Conservation (phyloP, 2,329 filamentous ascomycete species). For the Westerdykella aurantiaca region DNA sequence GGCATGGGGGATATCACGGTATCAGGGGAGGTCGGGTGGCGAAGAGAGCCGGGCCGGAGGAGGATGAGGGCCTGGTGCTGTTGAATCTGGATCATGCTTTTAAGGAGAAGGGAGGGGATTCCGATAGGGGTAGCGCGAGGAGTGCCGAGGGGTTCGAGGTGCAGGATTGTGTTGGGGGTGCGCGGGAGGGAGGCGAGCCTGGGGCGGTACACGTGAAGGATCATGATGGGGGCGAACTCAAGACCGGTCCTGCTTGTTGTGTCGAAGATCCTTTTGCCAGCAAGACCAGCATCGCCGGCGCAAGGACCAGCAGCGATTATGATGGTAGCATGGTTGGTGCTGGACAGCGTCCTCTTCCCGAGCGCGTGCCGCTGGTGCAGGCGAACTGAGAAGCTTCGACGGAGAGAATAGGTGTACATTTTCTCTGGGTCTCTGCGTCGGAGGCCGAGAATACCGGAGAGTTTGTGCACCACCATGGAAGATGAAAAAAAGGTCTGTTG, state of each 20-base stretch:
- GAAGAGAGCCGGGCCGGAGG: background rate
- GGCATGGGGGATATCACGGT: conserved; percentile 10
- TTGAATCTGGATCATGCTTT: conserved; percentile 17
- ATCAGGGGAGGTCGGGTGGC: conserved; percentile 3
- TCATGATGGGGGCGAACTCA: too few species aligned
- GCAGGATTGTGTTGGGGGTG: conserved; percentile 15
- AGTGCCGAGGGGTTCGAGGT: conserved; percentile 13
- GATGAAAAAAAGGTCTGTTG: too few species aligned
- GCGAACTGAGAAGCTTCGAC: background rate
- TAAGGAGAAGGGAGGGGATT: conserved; percentile 1
- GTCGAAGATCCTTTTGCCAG: background rate
- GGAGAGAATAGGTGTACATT: too few species aligned
- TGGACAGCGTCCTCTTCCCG: background rate
- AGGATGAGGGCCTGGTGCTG: conserved; percentile 5
- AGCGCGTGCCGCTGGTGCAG: background rate
- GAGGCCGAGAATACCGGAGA: too few species aligned
- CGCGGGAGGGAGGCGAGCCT: background rate
- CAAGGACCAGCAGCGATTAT: background rate
- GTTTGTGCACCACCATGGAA: too few species aligned
- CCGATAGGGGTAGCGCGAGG: background rate
- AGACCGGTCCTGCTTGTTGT: too few species aligned
- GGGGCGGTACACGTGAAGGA: background rate
- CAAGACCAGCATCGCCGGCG: background rate
- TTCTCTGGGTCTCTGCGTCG: too few species aligned
- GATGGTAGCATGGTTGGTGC: background rate